Percentiles rank a stretch among this genome's conserved stretches.
phyloP scores from a whole-genome alignment of 495 filamentous ascomycete species.

The Penicillium egyptiacum region DNA sequence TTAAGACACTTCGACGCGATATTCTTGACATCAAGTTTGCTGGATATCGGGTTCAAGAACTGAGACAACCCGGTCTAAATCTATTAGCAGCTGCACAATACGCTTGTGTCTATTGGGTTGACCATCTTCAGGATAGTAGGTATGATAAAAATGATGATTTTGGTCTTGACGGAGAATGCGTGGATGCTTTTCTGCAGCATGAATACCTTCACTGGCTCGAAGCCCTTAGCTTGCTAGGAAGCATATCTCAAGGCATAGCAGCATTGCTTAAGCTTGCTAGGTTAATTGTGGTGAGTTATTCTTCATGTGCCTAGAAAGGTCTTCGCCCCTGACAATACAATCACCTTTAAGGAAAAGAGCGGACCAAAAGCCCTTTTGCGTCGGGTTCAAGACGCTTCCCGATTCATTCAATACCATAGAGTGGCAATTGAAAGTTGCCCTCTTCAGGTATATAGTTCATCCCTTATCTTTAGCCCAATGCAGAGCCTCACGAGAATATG shows the following conservation, averaged over 20 bases:
- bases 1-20: conserved; percentile 19
- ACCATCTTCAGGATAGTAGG: conserved; percentile 27
- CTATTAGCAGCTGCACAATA: conserved; percentile 27
- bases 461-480: conserved; percentile 32
- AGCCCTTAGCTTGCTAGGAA: conserved; percentile 30
- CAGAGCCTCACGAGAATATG: conserved; percentile 22
- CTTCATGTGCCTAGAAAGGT: no score
- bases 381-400: conserved; percentile 26
- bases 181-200: conserved; percentile 24
- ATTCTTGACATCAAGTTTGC: conserved; percentile 20
- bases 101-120: conserved; percentile 42
- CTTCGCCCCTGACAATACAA: no score
- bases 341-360: no score
- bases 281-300: conserved; percentile 17
- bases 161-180: neutral
- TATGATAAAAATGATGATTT: no score
- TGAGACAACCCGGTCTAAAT: conserved; percentile 10
- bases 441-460: conserved; percentile 32
- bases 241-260: conserved; percentile 25
- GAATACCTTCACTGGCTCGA: conserved; percentile 42
- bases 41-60: conserved; percentile 5
- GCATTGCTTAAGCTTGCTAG: conserved; percentile 15
- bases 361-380: conserved; percentile 9
- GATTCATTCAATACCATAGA: conserved; percentile 29
- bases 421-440: conserved; percentile 30